Percentiles rank a stretch among this genome's conserved stretches.
phyloP scores from a whole-genome alignment of 176 grass and related monocot species.

The Rhipidocladum racemiflorum region DNA sequence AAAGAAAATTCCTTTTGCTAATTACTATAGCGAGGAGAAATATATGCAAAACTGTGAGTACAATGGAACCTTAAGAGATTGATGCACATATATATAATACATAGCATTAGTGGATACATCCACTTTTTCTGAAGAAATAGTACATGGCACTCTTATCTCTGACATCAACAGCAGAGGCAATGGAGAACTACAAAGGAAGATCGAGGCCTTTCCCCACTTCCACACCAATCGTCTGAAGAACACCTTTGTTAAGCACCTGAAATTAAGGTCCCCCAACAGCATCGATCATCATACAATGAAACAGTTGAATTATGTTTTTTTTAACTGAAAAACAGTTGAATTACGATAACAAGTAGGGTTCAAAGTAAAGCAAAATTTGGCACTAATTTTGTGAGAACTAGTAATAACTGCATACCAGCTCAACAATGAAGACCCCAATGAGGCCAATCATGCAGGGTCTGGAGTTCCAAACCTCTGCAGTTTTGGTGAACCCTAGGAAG shows the following conservation, averaged over 20 bases:
- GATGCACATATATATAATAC: neutral
- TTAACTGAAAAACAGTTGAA: no score
- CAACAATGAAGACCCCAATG: slow-evolving; percentile 69
- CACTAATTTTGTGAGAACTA: neutral
- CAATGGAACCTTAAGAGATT: neutral
- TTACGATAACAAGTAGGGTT: neutral
- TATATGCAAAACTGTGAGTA: neutral
- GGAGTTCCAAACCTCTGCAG: slow-evolving; percentile 87
- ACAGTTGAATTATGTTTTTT: neutral
- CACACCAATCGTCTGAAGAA: slow-evolving; percentile 73
- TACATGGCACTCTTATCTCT: neutral
- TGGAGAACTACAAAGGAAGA: slow-evolving; percentile 45
- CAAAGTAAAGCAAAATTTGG: neutral
- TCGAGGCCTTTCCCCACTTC: slow-evolving; percentile 86
- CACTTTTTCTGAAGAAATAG: neutral
- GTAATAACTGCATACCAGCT: slow-evolving; percentile 39
- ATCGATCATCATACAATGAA: neutral
- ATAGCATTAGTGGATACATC: neutral
- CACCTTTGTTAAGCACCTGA: slow-evolving; percentile 67
- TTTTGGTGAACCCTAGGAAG: slow-evolving; percentile 83
- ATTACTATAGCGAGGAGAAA: neutral
- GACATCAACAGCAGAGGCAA: neutral
- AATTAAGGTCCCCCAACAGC: neutral
- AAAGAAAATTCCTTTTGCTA: neutral
- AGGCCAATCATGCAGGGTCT: slow-evolving; percentile 85